Percentiles rank a stretch among this genome's conserved stretches.
phyloP scores from a whole-genome alignment of 148 eudicot genomes.

The Fagopyrum esculentum region DNA sequence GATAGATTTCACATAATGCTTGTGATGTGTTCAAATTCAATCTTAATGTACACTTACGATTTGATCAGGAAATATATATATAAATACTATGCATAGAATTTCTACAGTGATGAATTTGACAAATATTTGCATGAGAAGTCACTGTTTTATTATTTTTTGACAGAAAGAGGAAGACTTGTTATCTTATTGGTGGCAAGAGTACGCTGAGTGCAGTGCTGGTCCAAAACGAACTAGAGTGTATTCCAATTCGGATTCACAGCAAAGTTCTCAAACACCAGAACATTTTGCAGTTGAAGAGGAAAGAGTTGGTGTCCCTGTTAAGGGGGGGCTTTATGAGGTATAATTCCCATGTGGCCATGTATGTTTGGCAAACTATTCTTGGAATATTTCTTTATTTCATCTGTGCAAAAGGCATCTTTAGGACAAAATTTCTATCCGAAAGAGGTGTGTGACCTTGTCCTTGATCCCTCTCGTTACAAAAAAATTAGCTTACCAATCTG shows the following conservation, averaged over 20 bases:
- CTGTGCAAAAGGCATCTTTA: not conserved
- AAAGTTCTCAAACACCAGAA: constrained; percentile 20
- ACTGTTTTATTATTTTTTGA: not conserved
- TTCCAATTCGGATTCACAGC: constrained; percentile 21
- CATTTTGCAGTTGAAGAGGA: constrained; percentile 59
- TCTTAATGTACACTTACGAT: not conserved
- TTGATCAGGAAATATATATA: not conserved
- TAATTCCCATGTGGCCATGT: not conserved
- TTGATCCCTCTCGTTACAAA: not conserved
- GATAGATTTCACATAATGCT: not conserved
- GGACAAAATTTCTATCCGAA: not conserved
- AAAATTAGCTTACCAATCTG: not conserved
- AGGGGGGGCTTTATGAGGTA: constrained; percentile 99
- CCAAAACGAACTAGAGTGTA: constrained; percentile 37
- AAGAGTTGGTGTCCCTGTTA: constrained; percentile 99
- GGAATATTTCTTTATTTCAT: not conserved
- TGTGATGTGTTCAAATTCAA: not conserved
- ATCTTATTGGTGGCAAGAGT: constrained; percentile 96
- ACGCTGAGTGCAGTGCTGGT: constrained; percentile 96
- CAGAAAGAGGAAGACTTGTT: constrained; percentile 92
- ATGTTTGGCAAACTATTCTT: not conserved
- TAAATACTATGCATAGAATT: not conserved
- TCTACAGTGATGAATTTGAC: not conserved
- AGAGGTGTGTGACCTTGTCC: not conserved
- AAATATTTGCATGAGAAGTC: not conserved